Evolutionary conservation across 441 rosid genomes (phyloP), one percentile per base, ranked within the genome.

Genomic region (Adansonia madagascariensis): DNA sequence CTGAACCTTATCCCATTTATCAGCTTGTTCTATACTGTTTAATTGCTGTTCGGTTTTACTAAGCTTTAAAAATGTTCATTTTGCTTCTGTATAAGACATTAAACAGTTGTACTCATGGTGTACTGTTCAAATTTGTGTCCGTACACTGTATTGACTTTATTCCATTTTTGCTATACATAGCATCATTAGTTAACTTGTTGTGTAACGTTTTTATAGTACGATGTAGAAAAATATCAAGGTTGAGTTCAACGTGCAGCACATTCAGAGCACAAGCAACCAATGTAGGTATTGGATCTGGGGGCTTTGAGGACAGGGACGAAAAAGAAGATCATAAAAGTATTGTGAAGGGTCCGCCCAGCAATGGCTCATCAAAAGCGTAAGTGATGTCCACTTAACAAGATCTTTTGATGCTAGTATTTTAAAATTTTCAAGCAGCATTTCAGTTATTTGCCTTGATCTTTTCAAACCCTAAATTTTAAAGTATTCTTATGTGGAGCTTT

Each of bases 261-360:
- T 66, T 88, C 39, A 91, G 80, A 89, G 89, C 80, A 76, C 87
- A 82, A 41, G 95, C 95, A 75, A 90, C 97, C 67, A 83, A 88
- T 82, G 84, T 85, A 74, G 89, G 87, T 75, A 55, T 88, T 82
- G 99, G 97, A 63, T 88, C 97, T 9, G 95, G 90, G 50, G 89
- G 89, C 77, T 86, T 83, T 77, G 87, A 88, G 73, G 89, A 78
- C 41, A 77, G 79, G 74, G 89, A 87, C 74, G 91, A 91, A 61
- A 86, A 84, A 62, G 84, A 79, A 53, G 77, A 83, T 61, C 84
- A 82, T 56, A 86, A 82, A 73, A 85, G 70, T 43, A 72, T 72
- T 65, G 82, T 80, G 22, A 80, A 81, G 43, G 79, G 78, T 80
- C 84, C 83, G 17, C 63, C 88, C 14, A 71, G 80, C 63, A 82